Base-by-base conservation (phyloP, 2,329 filamentous ascomycete species). In the Fusarium sp. region DNA sequence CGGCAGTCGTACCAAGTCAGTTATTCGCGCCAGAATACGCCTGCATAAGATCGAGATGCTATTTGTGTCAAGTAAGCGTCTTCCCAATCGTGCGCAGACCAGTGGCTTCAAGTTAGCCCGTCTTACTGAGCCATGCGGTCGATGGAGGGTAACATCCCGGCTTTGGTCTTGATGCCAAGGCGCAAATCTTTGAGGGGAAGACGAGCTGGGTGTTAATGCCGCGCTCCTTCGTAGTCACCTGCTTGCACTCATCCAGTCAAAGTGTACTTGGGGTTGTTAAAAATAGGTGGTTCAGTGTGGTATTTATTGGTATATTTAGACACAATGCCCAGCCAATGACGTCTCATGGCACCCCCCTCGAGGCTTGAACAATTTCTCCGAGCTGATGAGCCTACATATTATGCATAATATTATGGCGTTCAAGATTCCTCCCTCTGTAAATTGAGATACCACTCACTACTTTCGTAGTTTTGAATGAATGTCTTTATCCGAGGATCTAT, bases 51-150 rank as follows among this genome's bases (percentile, higher is more conserved):
- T 29, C 3, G 24, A 29, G 18, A 52, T 29, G 5, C 3, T 4
- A 31, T 31, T 52, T 14, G 6, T 18, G 6, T 52, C 9, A 29
- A 14, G 48, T 16, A 35, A 33, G 33, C 24, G 7, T 41, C 18
- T 41, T n/a, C 14, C 3, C 11, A 11, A 27, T 3, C 29, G 41
- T 5, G 14, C 41, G 56, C 33, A n/a, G 20, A 7, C 13, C n/a
- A n/a, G 14, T 59, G 56, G 56, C 56, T 59, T n/a, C 13, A 59
- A 59, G 35, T 59, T 59, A 14, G 35, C 18, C 56, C 56, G 56
- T 59, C 56, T 59, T 59, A 59, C 56, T 18, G 56, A 59, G 31
- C 29, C 35, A 59, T 5, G 56, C 35, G n/a, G 10, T 22, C 13
- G 5, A 8, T 29, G 56, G 10, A 41, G 56, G n/a, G 56, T 59